Evolutionary conservation across 1,284 basidiomycete genomes (phyloP).

Genomic region (Porogramme epimiltina): DNA sequence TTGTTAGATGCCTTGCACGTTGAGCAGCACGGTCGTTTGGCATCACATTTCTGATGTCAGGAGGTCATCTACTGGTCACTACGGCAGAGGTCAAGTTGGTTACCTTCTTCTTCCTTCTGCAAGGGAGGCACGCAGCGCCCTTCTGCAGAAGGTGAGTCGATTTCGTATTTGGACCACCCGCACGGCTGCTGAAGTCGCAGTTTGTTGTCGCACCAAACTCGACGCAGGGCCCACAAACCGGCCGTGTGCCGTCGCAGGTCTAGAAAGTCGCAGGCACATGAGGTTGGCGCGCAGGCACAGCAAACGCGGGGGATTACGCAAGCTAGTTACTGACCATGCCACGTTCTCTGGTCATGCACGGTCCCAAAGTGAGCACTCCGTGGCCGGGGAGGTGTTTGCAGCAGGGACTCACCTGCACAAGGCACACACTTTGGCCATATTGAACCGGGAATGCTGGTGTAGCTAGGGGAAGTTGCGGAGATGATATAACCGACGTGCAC

Average conservation of each 20-base stretch:
- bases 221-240: not conserved
- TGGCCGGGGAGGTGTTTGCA: not conserved
- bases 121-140: constrained; percentile 4
- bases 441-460: too few species aligned
- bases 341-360: not conserved
- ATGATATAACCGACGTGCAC: too few species aligned
- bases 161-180: not conserved
- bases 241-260: constrained; percentile 1
- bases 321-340: not conserved
- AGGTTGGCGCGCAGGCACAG: not conserved
- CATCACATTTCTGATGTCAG: constrained; percentile 3
- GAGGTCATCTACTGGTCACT: not conserved
- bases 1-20: constrained; percentile 1
- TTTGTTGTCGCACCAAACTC: not conserved
- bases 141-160: constrained; percentile 1
- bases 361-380: not conserved
- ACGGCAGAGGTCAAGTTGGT: not conserved
- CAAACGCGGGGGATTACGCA: not conserved
- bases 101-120: constrained; percentile 6
- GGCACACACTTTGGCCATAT: not conserved
- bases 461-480: too few species aligned
- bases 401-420: not conserved
- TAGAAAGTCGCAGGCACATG: not conserved
- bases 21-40: constrained; percentile 3
- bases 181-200: constrained; percentile 3